Evolutionary conservation across 1,139 yeast genomes (phyloP).

Genomic region (Meyerozyma athensensis): DNA sequence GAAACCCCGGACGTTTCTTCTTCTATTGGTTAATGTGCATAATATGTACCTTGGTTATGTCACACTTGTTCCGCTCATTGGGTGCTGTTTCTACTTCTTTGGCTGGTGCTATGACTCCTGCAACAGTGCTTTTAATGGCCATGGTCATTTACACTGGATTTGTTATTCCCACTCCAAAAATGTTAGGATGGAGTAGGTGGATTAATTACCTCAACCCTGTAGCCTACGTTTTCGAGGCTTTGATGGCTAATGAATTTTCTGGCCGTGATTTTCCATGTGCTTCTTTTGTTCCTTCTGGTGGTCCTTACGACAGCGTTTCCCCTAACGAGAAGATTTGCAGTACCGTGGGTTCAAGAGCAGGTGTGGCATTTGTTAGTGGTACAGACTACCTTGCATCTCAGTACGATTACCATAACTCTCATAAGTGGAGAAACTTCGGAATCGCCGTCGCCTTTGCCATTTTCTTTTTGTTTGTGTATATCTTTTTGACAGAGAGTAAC

Average conservation of each 20-base stretch:
- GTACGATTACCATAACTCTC: conserved; percentile 47
- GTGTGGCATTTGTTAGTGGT: conserved; percentile 52
- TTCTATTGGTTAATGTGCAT: conserved; percentile 54
- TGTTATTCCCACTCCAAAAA: conserved; percentile 59
- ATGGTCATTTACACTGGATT: conserved; percentile 74
- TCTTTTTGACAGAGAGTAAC: conserved; percentile 57
- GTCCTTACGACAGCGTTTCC: conserved; percentile 35
- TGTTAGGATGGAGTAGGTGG: conserved; percentile 82
- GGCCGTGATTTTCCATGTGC: conserved; percentile 31
- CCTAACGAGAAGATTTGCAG: conserved; percentile 50
- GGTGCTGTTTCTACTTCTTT: conserved; percentile 61
- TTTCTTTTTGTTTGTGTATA: conserved; percentile 52
- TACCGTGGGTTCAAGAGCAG: conserved; percentile 61
- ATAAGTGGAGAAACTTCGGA: conserved; percentile 85
- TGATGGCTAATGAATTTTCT: conserved; percentile 58
- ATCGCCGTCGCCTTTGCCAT: conserved; percentile 53
- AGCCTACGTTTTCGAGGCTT: conserved; percentile 62
- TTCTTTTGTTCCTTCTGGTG: conserved; percentile 50
- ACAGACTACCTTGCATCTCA: conserved; percentile 45
- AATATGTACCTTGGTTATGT: conserved; percentile 57
- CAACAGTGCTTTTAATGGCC: conserved; percentile 56
- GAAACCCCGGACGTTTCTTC: conserved; percentile 67
- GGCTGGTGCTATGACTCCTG: conserved; percentile 70
- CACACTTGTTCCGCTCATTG: conserved; percentile 65
- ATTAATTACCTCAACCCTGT: conserved; percentile 70